A percentile compares a stretch with the other conserved stretches of the same genome.
These are phyloP conservation scores for Eucalyptus viminalis DNA, from an alignment of 345 rosid species.

Conservation along the genomic window DNA sequence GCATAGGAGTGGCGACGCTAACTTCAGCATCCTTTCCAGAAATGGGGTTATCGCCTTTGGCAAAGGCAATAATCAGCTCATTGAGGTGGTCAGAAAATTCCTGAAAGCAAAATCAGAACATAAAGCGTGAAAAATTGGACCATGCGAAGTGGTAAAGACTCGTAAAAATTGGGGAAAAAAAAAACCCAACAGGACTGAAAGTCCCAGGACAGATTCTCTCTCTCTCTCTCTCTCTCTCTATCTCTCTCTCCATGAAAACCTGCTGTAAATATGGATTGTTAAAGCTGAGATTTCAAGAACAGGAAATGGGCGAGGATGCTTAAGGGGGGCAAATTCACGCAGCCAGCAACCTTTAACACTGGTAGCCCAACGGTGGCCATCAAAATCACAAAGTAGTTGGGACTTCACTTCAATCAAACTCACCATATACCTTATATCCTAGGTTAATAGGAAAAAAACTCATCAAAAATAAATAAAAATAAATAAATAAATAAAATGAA, in stretches of 20 bases:
- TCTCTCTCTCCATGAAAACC: background rate
- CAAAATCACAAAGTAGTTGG: background rate
- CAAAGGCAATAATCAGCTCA: background rate
- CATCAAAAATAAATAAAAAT: too few species aligned
- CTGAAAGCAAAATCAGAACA: background rate
- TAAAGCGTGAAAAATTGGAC: background rate
- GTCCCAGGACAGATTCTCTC: background rate
- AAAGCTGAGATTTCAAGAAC: background rate
- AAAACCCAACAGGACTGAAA: background rate
- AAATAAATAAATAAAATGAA: accelerated
- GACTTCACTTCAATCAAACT: background rate
- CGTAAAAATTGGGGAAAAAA: background rate
- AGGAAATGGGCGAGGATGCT: background rate
- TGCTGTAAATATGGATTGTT: background rate
- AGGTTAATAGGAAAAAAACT: background rate
- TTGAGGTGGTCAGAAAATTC: background rate
- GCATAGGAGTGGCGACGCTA: background rate
- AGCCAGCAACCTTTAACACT: background rate
- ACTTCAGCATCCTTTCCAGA: background rate
- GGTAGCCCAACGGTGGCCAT: background rate
- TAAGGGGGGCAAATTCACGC: background rate
- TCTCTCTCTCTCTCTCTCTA: background rate
- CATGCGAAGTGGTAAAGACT: background rate
- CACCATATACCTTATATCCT: background rate
- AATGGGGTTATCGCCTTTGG: background rate